Evolutionary conservation across 352 stramenopile genomes (phyloP), one percentile per base, ranked within the genome.

Genomic region (Globisporangium splendens): DNA sequence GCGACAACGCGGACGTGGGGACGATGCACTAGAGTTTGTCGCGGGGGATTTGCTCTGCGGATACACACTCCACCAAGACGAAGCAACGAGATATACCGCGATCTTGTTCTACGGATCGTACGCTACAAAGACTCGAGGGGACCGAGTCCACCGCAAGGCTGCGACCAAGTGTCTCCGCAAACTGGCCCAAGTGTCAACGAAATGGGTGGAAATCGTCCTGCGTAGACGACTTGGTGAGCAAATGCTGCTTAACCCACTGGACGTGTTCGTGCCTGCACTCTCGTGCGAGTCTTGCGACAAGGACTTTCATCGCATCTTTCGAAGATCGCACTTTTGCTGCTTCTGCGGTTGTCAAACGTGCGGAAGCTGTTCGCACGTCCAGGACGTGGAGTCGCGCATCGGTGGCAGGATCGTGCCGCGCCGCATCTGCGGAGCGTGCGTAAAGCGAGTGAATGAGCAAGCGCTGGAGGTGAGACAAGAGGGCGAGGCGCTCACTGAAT

Each of bases 11-110:
- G 14, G 41, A 18, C 22, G 38, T 11, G 56, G 63, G 12, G 46
- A 52, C 20, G 43, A 41, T 11, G 15, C 31, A 4, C 39, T 6
- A 21, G 46, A 61, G 18, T 14, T 61, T 15, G 14, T 18, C 10
- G 28, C 38, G 10, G 50, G 62, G 6, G 48, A 56, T 24, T 43
- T 55, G 4, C 35, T 73, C 22, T 51, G 56, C 13, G 58, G 66
- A 6, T 73, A 69, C 38, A 17, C 56, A 17, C 62, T 73, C 0
- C 63, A 66, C n/a, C 62, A 73, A 46, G 59, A 69, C 43, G 42
- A 48, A 6, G 41, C 47, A 17, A 65, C 59, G 12, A 52, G 62
- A 21, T 50, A 63, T 46, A 71, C 63, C 2, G 31, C 53, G 5
- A 56, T 73, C 33, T 43, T 71, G 28, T 33, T 61, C 22, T 60